Conservation (phyloP, 2,329 filamentous ascomycete genomes). For the Trichoderma sp. region DNA sequence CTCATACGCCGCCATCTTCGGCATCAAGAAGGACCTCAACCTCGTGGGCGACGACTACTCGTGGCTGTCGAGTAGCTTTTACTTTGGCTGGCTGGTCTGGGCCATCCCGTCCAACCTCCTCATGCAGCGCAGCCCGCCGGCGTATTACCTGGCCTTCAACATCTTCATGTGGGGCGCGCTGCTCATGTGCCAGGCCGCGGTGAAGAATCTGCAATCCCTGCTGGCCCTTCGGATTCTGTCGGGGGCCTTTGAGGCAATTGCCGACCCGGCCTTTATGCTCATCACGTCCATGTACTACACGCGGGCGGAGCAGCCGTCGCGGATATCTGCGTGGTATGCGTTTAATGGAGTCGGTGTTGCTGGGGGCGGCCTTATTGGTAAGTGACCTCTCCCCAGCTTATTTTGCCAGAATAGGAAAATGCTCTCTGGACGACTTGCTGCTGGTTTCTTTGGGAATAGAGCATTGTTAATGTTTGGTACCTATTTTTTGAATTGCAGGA, state of each 20-base stretch:
- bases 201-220: conserved; percentile 57
- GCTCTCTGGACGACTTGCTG: neutral
- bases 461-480: neutral
- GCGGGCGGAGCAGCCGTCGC: conserved; percentile 60
- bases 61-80: conserved; percentile 42
- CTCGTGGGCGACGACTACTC: conserved; percentile 61
- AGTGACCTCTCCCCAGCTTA: neutral
- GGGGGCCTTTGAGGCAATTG: conserved; percentile 63
- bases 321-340: conserved; percentile 61
- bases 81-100: conserved; percentile 44
- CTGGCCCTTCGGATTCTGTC: conserved; percentile 59
- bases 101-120: conserved; percentile 37
- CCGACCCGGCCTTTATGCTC: conserved; percentile 57
- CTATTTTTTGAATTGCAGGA: conserved; percentile 31
- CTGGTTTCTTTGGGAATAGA: neutral
- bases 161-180: conserved; percentile 59
- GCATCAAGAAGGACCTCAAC: conserved; percentile 59
- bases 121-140: conserved; percentile 40
- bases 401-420: neutral
- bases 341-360: conserved; percentile 62
- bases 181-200: conserved; percentile 54
- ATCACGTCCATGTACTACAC: conserved; percentile 69
- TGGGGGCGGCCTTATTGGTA: conserved; percentile 51
- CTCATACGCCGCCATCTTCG: conserved; percentile 66
- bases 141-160: conserved; percentile 43